Evolutionary conservation across 768 basidiomycete species (phyloP).

Genomic region (Lactarius quietus): DNA sequence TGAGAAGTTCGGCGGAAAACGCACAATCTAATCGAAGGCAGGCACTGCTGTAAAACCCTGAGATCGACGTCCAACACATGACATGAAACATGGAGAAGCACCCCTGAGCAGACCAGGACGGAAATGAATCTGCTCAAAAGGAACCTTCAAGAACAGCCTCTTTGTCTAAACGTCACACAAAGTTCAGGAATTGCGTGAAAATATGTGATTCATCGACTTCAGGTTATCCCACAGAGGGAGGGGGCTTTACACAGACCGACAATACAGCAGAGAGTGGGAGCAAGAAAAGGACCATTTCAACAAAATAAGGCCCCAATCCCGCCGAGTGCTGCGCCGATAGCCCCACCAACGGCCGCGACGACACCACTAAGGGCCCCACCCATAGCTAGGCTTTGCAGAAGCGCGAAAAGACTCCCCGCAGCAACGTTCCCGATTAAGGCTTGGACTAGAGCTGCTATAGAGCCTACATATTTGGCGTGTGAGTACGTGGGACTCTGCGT

Average conservation of each 20-base stretch:
- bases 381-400: slow-evolving; percentile 1
- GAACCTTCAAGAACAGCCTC: not conserved
- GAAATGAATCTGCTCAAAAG: not conserved
- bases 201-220: not conserved
- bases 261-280: too few relatives aligned
- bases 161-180: not conserved
- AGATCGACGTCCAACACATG: not conserved
- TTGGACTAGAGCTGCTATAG: slow-evolving; percentile 29
- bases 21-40: not conserved
- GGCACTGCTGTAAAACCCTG: not conserved
- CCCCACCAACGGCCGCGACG: not conserved
- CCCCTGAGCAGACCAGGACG: not conserved
- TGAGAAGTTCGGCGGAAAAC: not conserved
- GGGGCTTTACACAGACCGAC: not conserved
- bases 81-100: not conserved
- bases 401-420: slow-evolving; percentile 28
- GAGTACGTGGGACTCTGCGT: not conserved
- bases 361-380: slow-evolving; percentile 16
- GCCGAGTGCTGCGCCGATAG: not conserved
- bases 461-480: slow-evolving; percentile 19
- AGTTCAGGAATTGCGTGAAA: too few relatives aligned
- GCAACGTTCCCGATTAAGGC: slow-evolving; percentile 29
- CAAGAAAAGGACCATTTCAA: too few relatives aligned
- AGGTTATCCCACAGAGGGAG: not conserved
- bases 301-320: too few relatives aligned